Conservation (phyloP, 2,329 filamentous ascomycete genomes). For the Phyllosticta ampelicida region DNA sequence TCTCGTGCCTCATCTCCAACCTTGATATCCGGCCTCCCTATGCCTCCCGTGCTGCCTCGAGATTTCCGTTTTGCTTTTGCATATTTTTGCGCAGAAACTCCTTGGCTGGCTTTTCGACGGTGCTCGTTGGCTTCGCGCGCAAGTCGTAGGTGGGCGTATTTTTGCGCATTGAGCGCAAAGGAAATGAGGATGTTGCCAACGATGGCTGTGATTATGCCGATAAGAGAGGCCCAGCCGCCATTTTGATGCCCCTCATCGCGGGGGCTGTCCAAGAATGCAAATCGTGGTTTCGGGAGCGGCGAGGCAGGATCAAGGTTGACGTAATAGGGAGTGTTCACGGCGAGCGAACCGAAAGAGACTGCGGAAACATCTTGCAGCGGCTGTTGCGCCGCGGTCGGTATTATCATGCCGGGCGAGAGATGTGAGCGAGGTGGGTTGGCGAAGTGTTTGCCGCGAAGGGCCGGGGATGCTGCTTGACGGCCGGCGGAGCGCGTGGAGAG, state of each 20-base stretch:
- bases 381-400: conserved; percentile 5
- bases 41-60: not conserved
- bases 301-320: not conserved
- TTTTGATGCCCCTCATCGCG: not conserved
- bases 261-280: not conserved
- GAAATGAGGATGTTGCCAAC: conserved; percentile 89
- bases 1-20: conserved; percentile 7
- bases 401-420: conserved; percentile 1
- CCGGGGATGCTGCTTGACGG: not conserved
- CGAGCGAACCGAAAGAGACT: not conserved
- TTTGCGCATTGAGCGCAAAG: conserved; percentile 88
- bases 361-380: conserved; percentile 4
- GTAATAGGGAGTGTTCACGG: not conserved
- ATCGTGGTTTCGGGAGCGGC: not conserved
- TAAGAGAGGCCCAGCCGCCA: conserved; percentile 70
- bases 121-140: conserved; percentile 55
- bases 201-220: conserved; percentile 89
- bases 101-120: conserved; percentile 14
- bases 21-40: conserved; percentile 9
- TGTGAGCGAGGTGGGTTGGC: not conserved
- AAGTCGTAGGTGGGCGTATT: conserved; percentile 84
- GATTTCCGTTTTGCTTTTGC: not conserved
- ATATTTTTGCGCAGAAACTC: not conserved
- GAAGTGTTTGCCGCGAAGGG: not conserved
- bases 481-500: not conserved